Evolutionary conservation across 352 stramenopile species (phyloP).

Genomic region (Detonula confervacea): DNA sequence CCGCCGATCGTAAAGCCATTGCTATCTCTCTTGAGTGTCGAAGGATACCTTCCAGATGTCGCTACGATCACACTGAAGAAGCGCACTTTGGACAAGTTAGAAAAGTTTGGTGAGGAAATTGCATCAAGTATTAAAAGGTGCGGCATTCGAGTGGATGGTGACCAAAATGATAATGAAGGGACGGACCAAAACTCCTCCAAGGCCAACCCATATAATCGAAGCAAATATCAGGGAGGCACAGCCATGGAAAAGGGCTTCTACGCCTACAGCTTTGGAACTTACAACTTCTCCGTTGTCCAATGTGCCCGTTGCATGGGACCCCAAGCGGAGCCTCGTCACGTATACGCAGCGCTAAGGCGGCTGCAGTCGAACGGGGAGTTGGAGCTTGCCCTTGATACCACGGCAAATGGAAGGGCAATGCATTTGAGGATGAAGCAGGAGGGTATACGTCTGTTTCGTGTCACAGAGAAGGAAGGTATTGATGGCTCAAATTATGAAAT

Average conservation of each 20-base stretch:
- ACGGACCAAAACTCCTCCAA: conserved; percentile 11
- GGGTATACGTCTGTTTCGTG: conserved; percentile 59
- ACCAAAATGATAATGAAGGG: background rate
- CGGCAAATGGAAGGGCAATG: conserved; percentile 55
- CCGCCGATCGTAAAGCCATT: no score
- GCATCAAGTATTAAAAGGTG: conserved; percentile 63
- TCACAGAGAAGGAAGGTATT: background rate
- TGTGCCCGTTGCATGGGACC: conserved; percentile 68
- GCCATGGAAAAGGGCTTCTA: conserved; percentile 72
- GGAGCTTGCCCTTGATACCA: conserved; percentile 72
- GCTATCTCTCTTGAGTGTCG: conserved; percentile 62
- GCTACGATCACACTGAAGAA: conserved; percentile 73
- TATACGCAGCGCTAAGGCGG: conserved; percentile 75
- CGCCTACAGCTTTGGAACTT: conserved; percentile 73
- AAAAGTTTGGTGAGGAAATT: conserved; percentile 54
- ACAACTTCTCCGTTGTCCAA: conserved; percentile 76
- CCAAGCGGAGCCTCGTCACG: conserved; percentile 71
- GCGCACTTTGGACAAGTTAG: conserved; percentile 67
- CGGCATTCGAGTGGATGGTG: conserved; percentile 41
- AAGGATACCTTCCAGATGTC: conserved; percentile 71
- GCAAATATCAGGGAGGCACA: conserved; percentile 37
- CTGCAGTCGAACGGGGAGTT: conserved; percentile 71
- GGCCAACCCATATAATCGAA: background rate
- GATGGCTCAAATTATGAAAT: conserved; percentile 2
- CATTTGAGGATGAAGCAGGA: conserved; percentile 60